Evolutionary conservation across 163 green algal genomes (phyloP), one percentile per base, ranked within the genome.

Genomic region (Prototheca cutis): DNA sequence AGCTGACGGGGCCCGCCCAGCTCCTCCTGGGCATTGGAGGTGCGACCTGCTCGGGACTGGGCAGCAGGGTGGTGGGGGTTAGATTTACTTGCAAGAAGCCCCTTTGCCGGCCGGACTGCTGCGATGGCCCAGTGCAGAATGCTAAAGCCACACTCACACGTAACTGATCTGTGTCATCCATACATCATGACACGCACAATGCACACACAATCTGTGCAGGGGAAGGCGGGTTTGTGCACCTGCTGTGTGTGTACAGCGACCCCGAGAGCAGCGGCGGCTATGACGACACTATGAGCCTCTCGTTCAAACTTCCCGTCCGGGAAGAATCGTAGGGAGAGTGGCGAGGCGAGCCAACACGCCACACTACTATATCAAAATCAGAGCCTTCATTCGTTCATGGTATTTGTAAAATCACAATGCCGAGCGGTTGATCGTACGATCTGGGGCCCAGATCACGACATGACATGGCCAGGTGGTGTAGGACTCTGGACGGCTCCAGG

Each of bases 191-290:
- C 1, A n/a, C n/a, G n/a, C n/a, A n/a, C n/a, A n/a, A n/a, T n/a
- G n/a, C n/a, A n/a, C n/a, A n/a, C n/a, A n/a, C n/a, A n/a, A n/a
- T n/a, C n/a, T n/a, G n/a, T 55, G 39, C 68, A 80, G 72, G 66
- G 23, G 67, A 60, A 28, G 47, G 47, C n/a, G 63, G 56, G 25
- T 61, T 71, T 68, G 59, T 71, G 4, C 79, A 89, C 53, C 55
- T 89, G 29, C 78, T 90, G 68, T 85, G 81, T 68, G 76, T 89
- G 23, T 89, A 84, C 61, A 53, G 63, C 0, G 71, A 85, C 60
- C 79, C 79, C 5, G 33, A 49, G 40, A 59, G 25, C 8, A 63
- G 79, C 7, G 71, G 49, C 2, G 65, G 58, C 7, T 83, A 77
- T 48, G 79, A 90, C 49, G 70, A 85, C 25, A 3, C 59, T 53